Percentiles rank a stretch among this genome's conserved stretches.
phyloP scores from a whole-genome alignment of 176 grass and related monocot genomes.

The Pontederia crassipes region DNA sequence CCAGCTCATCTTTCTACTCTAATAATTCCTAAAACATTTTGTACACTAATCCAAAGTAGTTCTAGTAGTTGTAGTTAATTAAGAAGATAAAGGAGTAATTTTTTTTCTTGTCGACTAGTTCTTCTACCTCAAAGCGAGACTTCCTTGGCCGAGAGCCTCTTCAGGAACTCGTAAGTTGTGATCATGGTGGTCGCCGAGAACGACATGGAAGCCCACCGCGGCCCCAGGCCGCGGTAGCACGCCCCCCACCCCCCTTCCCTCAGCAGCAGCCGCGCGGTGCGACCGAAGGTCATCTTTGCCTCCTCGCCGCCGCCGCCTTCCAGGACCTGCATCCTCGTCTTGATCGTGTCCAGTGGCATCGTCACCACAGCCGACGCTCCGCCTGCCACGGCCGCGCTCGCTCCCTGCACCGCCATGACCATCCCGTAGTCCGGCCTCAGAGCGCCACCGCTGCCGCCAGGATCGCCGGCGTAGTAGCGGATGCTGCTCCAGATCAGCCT shows the following conservation, averaged over 20 bases:
- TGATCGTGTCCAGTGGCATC: constrained; percentile 95
- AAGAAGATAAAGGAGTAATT: neutral
- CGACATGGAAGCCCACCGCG: constrained; percentile 15
- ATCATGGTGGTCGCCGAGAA: constrained; percentile 20
- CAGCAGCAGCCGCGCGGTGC: constrained; percentile 52
- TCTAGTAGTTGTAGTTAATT: no score
- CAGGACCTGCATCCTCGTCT: constrained; percentile 91
- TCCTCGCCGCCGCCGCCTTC: constrained; percentile 22
- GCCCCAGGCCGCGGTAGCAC: constrained; percentile 14
- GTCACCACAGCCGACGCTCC: constrained; percentile 68
- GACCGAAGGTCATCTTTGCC: constrained; percentile 32
- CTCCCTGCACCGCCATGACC: constrained; percentile 70
- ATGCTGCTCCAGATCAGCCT: constrained; percentile 52
- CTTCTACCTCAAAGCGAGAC: constrained; percentile 5
- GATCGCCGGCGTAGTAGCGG: constrained; percentile 23
- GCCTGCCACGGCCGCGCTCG: constrained; percentile 63
- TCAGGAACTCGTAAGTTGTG: constrained; percentile 21
- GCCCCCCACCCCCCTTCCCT: constrained; percentile 59
- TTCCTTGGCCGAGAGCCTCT: constrained; percentile 18
- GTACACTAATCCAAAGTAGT: no score
- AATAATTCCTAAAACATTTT: no score
- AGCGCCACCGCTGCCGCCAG: constrained; percentile 27
- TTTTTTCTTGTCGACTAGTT: neutral
- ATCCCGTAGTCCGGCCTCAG: constrained; percentile 21
- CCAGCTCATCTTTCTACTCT: no score